Conservation (phyloP, 306 rosid species). For the Sophora flavescens region DNA sequence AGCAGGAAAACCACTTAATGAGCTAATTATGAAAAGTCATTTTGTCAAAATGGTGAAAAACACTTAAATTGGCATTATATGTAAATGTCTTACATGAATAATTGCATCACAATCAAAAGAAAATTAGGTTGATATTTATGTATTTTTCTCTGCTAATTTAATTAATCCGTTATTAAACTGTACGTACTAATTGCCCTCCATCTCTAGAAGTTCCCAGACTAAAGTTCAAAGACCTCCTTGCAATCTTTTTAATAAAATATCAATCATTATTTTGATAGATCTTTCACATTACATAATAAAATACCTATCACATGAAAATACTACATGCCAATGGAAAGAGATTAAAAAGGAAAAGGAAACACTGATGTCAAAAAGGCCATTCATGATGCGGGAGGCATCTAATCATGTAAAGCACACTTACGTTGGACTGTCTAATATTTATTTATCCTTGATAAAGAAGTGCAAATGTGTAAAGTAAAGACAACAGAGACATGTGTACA, state of each 20-base stretch:
- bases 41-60: conserved; percentile 27
- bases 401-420: not conserved
- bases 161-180: not conserved
- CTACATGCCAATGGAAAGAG: not conserved
- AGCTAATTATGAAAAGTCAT: conserved; percentile 35
- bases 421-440: not conserved
- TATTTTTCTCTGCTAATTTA: not conserved
- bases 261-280: not conserved
- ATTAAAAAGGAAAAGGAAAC: not conserved
- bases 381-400: conserved; percentile 6
- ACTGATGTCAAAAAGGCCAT: not conserved
- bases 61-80: not conserved
- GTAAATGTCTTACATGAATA: not conserved
- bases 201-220: not conserved
- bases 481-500: not conserved
- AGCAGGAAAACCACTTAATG: conserved; percentile 17
- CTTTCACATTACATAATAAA: not conserved
- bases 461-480: not conserved
- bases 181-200: not conserved
- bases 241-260: not conserved
- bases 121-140: not conserved
- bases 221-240: not conserved
- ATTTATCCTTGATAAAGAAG: not conserved
- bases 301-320: not conserved
- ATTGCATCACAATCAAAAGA: not conserved